Evolutionary conservation across 1,284 basidiomycete species (phyloP).

Genomic region (Cystobasidium slooffiae): DNA sequence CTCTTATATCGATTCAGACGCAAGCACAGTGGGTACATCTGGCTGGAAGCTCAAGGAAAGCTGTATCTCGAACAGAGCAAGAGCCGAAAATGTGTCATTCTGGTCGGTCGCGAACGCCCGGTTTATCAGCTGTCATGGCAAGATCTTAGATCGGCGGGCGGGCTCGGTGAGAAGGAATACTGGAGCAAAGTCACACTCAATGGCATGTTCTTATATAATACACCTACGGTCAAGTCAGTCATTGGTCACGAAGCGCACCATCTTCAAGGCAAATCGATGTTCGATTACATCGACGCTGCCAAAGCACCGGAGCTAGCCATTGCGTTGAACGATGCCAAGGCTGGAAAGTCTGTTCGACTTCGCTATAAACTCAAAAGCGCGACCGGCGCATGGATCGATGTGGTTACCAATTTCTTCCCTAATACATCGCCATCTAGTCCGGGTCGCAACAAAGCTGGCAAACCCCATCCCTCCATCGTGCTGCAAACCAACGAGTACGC

Average conservation of each 20-base stretch:
- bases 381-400: conserved; percentile 46
- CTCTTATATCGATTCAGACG: conserved; percentile 75
- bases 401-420: conserved; percentile 52
- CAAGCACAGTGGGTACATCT: conserved; percentile 71
- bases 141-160: conserved; percentile 48
- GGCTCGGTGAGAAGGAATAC: conserved; percentile 52
- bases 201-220: conserved; percentile 50
- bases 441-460: background rate
- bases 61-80: conserved; percentile 62
- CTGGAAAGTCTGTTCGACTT: conserved; percentile 43
- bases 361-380: conserved; percentile 43
- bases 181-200: conserved; percentile 50
- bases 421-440: conserved; percentile 25
- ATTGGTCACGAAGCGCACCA: conserved; percentile 46
- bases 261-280: conserved; percentile 35
- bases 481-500: conserved; percentile 43
- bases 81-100: conserved; percentile 63
- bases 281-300: conserved; percentile 41
- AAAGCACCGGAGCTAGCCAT: conserved; percentile 29
- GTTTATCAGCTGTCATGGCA: conserved; percentile 71
- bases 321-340: conserved; percentile 25
- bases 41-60: conserved; percentile 83
- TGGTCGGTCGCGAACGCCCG: conserved; percentile 72
- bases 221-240: conserved; percentile 46
- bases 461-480: conserved; percentile 30